phyloP scores from a whole-genome alignment of 129 eudicot genomes.

The Erigeron canadensis region DNA sequence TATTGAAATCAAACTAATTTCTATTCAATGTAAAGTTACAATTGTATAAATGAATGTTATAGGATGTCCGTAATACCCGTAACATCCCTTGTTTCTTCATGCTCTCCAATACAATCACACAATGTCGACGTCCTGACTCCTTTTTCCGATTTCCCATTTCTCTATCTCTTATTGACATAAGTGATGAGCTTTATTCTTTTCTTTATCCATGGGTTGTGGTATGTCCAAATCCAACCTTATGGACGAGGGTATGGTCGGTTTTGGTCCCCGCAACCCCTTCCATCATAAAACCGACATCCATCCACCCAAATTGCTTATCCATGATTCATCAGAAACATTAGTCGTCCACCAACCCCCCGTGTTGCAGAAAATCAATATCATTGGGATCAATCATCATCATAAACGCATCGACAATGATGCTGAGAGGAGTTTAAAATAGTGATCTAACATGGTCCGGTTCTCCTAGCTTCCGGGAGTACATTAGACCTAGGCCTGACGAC shows the following conservation, averaged over 20 bases:
- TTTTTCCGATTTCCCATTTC: not conserved
- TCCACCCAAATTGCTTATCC: conserved; percentile 9
- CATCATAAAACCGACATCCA: conserved; percentile 8
- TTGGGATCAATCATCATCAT: not conserved
- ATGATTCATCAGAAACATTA: not conserved
- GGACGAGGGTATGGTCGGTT: conserved; percentile 27
- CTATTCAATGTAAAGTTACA: not conserved
- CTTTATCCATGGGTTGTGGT: conserved; percentile 39
- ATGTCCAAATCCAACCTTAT: conserved; percentile 28
- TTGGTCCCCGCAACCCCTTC: conserved; percentile 20
- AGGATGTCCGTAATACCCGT: conserved; percentile 24
- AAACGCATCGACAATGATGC: not conserved
- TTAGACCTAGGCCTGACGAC: conserved; percentile 1
- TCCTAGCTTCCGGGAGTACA: conserved; percentile 39
- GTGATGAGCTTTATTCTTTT: conserved; percentile 15
- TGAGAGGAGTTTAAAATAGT: not conserved
- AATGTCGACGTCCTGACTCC: not conserved
- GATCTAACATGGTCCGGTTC: conserved; percentile 26
- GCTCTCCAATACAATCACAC: conserved; percentile 7
- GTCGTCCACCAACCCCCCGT: conserved; percentile 20
- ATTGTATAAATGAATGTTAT: not conserved
- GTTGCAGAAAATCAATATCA: conserved; percentile 31
- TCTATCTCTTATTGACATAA: not conserved
- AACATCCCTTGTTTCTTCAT: not conserved
- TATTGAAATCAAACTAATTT: not conserved